phyloP scores from a whole-genome alignment of 805 yeast species.

The Alloascoidea hylecoeti region DNA sequence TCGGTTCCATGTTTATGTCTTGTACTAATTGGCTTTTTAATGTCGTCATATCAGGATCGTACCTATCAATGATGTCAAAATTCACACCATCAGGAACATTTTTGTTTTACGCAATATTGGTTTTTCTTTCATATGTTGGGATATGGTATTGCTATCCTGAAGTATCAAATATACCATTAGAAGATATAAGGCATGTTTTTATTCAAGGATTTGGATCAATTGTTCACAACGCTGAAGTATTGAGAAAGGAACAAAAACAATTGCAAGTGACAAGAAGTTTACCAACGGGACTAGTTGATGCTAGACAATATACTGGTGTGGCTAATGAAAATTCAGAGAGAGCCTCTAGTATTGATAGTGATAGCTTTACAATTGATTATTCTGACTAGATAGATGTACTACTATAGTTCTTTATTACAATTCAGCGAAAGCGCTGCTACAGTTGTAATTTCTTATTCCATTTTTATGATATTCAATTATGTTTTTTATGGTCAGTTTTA shows the following conservation, averaged over 20 bases:
- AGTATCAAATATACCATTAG: conserved; percentile 28
- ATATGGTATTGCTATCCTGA: conserved; percentile 27
- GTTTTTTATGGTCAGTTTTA: too few relatives aligned
- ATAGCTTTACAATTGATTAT: too few relatives aligned
- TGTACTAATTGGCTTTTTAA: conserved; percentile 29
- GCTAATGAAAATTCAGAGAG: too few relatives aligned
- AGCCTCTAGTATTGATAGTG: too few relatives aligned
- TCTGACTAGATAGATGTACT: too few relatives aligned
- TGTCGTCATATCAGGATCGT: conserved; percentile 20
- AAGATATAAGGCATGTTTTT: conserved; percentile 24
- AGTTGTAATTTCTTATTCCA: too few relatives aligned
- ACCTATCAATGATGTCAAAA: conserved; percentile 17
- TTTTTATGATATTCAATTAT: too few relatives aligned
- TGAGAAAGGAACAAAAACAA: conserved; percentile 1
- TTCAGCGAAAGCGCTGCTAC: too few relatives aligned
- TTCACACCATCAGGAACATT: conserved; percentile 20
- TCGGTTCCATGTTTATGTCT: conserved; percentile 26
- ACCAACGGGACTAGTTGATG: too few relatives aligned
- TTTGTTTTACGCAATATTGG: conserved; percentile 18
- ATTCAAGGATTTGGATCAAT: conserved; percentile 21
- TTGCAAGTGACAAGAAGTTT: neutral
- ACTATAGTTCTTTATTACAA: too few relatives aligned
- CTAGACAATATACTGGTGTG: too few relatives aligned
- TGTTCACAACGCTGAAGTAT: neutral
- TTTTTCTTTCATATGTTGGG: conserved; percentile 23